Conservation (phyloP, 768 basidiomycete genomes). For the Terana coerulea region DNA sequence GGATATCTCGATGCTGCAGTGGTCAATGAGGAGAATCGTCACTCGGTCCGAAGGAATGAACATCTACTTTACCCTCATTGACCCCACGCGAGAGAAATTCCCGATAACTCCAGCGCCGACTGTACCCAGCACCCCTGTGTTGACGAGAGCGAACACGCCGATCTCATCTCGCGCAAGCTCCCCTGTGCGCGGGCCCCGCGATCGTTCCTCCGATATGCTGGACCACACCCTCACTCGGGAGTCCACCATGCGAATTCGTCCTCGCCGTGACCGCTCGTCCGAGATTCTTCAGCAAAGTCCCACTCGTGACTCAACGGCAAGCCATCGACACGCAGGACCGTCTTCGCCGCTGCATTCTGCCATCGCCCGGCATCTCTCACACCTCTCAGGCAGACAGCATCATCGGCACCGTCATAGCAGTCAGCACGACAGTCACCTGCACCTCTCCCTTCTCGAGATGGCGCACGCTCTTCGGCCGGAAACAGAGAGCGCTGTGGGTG, state of each 20-base stretch:
- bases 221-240: too few species aligned
- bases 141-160: conserved; percentile 35
- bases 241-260: too few species aligned
- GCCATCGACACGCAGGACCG: not conserved
- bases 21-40: conserved; percentile 44
- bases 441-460: conserved; percentile 23
- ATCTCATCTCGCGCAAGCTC: conserved; percentile 32
- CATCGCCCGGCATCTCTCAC: conserved; percentile 15
- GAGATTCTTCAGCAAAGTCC: not conserved
- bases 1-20: conserved; percentile 52
- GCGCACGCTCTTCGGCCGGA: conserved; percentile 14
- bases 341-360: conserved; percentile 15
- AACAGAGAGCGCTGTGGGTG: conserved; percentile 57
- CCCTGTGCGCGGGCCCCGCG: conserved; percentile 14
- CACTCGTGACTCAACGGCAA: not conserved
- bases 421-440: conserved; percentile 21
- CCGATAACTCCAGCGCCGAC: conserved; percentile 27
- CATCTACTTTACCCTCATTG: conserved; percentile 59
- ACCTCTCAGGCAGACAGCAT: not conserved
- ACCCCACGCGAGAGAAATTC: conserved; percentile 58
- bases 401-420: conserved; percentile 17
- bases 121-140: conserved; percentile 39
- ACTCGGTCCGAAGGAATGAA: conserved; percentile 60
- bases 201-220: not conserved
- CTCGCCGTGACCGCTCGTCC: too few species aligned